phyloP scores from a whole-genome alignment of 257 asterid genomes.

The Rubia yunnanensis region DNA sequence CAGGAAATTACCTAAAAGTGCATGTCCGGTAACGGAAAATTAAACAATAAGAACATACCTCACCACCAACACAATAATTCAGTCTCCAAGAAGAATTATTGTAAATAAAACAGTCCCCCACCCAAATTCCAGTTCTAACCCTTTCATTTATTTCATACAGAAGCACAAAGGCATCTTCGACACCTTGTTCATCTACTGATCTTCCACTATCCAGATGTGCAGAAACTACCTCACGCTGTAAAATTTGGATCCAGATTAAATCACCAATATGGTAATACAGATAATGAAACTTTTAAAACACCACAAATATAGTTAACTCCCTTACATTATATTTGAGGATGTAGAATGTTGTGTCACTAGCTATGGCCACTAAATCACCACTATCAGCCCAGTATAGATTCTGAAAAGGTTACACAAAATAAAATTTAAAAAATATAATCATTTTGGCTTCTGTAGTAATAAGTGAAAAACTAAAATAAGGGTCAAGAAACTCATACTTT shows the following conservation, averaged over 20 bases:
- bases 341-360: constrained; percentile 77
- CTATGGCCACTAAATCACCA: constrained; percentile 83
- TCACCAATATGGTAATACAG: constrained; percentile 9
- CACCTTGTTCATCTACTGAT: constrained; percentile 86
- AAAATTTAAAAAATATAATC: background rate
- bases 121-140: constrained; percentile 96
- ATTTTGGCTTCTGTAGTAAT: constrained; percentile 5
- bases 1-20: constrained; percentile 4
- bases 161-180: constrained; percentile 97
- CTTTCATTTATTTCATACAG: constrained; percentile 93
- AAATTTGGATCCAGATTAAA: constrained; percentile 16
- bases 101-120: constrained; percentile 97
- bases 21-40: background rate
- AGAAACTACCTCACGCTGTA: constrained; percentile 94
- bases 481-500: constrained; percentile 42
- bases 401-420: constrained; percentile 33
- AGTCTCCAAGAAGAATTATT: constrained; percentile 95
- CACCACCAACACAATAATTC: constrained; percentile 97
- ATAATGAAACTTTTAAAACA: constrained; percentile 6
- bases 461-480: constrained; percentile 9
- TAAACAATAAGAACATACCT: constrained; percentile 35
- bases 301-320: background rate
- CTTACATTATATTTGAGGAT: constrained; percentile 77
- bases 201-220: constrained; percentile 86
- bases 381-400: constrained; percentile 96